Conservation (phyloP, 495 filamentous ascomycete genomes). For the Lichenothelia convexa region DNA sequence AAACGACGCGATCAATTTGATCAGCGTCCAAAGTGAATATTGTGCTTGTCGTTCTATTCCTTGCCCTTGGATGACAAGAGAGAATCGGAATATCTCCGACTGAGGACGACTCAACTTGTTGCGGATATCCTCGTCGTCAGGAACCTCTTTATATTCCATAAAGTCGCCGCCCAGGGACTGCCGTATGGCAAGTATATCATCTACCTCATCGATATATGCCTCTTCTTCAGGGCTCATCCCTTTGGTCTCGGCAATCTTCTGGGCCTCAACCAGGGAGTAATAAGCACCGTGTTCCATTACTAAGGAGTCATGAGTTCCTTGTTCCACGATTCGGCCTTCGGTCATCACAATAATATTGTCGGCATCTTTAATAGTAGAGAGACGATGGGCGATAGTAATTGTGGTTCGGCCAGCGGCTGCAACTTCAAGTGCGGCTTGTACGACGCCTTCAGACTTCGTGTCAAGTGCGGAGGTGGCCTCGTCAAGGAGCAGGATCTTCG, state of each 20-base stretch:
- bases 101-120: conserved; percentile 40
- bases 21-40: conserved; percentile 64
- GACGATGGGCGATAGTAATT: conserved; percentile 17
- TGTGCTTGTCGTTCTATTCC: conserved; percentile 28
- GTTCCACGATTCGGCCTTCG: conserved; percentile 13
- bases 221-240: conserved; percentile 28
- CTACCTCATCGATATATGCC: conserved; percentile 19
- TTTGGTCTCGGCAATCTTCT: conserved; percentile 28
- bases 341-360: conserved; percentile 17
- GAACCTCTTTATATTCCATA: conserved; percentile 33
- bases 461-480: conserved; percentile 20
- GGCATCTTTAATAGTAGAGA: conserved; percentile 16
- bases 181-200: conserved; percentile 11
- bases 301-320: conserved; percentile 16
- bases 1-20: conserved; percentile 69
- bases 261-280: conserved; percentile 12
- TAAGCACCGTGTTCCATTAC: conserved; percentile 11
- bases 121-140: too few species aligned
- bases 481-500: conserved; percentile 18
- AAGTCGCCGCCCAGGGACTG: conserved; percentile 12
- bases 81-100: conserved; percentile 52
- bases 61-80: conserved; percentile 40
- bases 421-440: conserved; percentile 16
- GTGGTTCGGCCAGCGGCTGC: conserved; percentile 16
- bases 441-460: conserved; percentile 14